Conservation (phyloP, 116 monocot genomes). For the Papilionanthe hybrid region DNA sequence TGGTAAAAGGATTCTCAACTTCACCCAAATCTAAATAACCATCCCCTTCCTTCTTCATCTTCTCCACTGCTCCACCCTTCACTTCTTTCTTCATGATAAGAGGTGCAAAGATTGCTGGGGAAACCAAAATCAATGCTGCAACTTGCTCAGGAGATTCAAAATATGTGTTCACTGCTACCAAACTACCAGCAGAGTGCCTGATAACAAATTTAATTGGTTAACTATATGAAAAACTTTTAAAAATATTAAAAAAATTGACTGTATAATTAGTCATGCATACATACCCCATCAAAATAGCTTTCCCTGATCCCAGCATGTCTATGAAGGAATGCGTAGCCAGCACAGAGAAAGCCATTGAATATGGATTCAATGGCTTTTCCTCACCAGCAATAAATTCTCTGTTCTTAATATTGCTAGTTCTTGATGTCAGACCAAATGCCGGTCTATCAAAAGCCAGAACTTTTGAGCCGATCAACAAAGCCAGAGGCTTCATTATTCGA, state of each 20-base stretch:
- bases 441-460: conserved; percentile 96
- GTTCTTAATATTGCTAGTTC: conserved; percentile 16
- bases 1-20: conserved; percentile 23
- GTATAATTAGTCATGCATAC: background rate
- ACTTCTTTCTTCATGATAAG: conserved; percentile 18
- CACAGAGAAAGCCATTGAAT: conserved; percentile 81
- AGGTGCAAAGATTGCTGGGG: conserved; percentile 83
- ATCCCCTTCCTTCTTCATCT: background rate
- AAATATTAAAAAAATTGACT: background rate
- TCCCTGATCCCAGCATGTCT: conserved; percentile 42
- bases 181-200: conserved; percentile 95
- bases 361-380: conserved; percentile 53
- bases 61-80: conserved; percentile 7
- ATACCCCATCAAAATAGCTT: conserved; percentile 80
- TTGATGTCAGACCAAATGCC: conserved; percentile 82
- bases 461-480: conserved; percentile 45
- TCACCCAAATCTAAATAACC: conserved; percentile 4
- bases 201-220: conserved; percentile 12
- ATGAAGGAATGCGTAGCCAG: conserved; percentile 64
- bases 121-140: conserved; percentile 78
- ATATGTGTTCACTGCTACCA: conserved; percentile 81
- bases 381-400: conserved; percentile 3
- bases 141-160: conserved; percentile 76
- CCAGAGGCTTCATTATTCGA: conserved; percentile 65
- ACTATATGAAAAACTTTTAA: no score